Evolutionary conservation across 169 alveolate genomes (phyloP).

Genomic region (Plasmodium billcollinsi): DNA sequence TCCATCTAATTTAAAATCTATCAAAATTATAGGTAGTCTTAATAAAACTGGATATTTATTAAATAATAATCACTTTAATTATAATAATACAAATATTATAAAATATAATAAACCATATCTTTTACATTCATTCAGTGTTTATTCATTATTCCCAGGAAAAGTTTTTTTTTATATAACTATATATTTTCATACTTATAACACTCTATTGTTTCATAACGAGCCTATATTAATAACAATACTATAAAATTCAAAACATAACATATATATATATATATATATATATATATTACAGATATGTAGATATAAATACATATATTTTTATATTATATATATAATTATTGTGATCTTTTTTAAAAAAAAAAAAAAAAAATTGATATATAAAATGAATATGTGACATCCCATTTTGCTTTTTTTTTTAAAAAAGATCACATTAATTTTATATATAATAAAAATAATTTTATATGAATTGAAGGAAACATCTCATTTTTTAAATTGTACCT

Average conservation of each 20-base stretch:
- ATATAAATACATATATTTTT: no score
- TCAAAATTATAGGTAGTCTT: constrained; percentile 59
- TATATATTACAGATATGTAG: no score
- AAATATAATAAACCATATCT: constrained; percentile 5
- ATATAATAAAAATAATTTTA: no score
- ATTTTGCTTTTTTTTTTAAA: no score
- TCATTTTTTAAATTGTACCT: no score
- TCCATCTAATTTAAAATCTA: constrained; percentile 69
- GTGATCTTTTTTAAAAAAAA: no score
- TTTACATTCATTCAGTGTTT: constrained; percentile 52
- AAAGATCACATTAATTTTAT: no score
- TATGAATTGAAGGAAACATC: no score
- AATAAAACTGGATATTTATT: constrained; percentile 22
- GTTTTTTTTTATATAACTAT: constrained; percentile 61
- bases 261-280: not conserved
- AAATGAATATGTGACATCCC: no score
- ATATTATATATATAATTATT: no score
- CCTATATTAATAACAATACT: constrained; percentile 54
- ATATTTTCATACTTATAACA: constrained; percentile 42
- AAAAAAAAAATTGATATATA: no score
- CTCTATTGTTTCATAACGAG: constrained; percentile 67
- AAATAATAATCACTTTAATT: not conserved
- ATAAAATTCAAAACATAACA: not conserved
- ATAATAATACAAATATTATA: not conserved
- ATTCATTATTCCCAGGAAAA: constrained; percentile 66